A percentile compares a stretch with the other conserved stretches of the same genome.
phyloP scores from a whole-genome alignment of 1,284 basidiomycete species.

The Irpex lacteus region DNA sequence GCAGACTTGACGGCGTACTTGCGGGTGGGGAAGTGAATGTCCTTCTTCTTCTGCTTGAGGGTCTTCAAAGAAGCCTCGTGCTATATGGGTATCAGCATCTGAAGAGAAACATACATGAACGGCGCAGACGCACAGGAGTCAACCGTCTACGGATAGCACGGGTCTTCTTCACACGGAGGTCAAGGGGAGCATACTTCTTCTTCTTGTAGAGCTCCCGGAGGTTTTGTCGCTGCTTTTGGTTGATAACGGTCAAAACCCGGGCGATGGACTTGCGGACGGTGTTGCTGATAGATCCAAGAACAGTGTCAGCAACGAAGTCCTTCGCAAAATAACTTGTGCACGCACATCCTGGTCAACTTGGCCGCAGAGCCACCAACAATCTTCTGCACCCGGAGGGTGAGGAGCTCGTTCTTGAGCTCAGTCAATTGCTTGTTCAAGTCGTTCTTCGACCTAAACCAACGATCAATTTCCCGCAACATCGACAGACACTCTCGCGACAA shows the following conservation, averaged over 20 bases:
- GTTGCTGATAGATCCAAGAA: constrained; percentile 54
- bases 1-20: constrained; percentile 82
- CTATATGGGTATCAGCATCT: constrained; percentile 34
- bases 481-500: constrained; percentile 9
- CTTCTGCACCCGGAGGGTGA: constrained; percentile 95
- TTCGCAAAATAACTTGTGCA: constrained; percentile 15
- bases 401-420: constrained; percentile 96
- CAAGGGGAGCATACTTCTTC: constrained; percentile 97
- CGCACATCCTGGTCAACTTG: constrained; percentile 98
- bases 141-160: constrained; percentile 96
- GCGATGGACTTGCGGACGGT: constrained; percentile 99
- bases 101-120: background rate
- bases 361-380: constrained; percentile 94
- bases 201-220: constrained; percentile 97
- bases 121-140: constrained; percentile 65
- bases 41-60: constrained; percentile 89
- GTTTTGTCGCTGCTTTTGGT: constrained; percentile 97
- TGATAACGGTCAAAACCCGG: constrained; percentile 97
- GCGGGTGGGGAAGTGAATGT: constrained; percentile 86
- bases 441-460: constrained; percentile 82
- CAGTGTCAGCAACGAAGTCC: constrained; percentile 3
- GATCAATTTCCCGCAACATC: background rate
- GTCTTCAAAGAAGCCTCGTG: constrained; percentile 84
- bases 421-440: constrained; percentile 94
- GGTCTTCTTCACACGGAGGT: constrained; percentile 96